A percentile compares a stretch with the other conserved stretches of the same genome.
These are phyloP conservation scores for Pseudocercospora crystallina DNA, from an alignment of 2,329 filamentous ascomycete species.

Conservation along the genomic window DNA sequence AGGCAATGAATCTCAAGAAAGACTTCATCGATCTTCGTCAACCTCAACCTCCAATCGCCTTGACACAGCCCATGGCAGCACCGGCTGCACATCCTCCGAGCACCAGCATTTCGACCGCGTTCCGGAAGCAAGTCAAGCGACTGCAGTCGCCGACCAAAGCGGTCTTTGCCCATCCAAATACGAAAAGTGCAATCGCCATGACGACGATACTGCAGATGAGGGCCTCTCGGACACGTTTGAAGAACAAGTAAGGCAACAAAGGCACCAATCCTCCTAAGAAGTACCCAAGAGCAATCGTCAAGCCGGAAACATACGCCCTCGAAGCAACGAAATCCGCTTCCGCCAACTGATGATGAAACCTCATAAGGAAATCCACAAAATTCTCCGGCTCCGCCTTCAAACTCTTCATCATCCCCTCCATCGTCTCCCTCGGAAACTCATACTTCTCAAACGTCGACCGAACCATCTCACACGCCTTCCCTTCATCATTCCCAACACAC, in stretches of 20 bases:
- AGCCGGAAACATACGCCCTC: conserved; percentile 49
- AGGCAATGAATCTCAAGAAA: conserved; percentile 1
- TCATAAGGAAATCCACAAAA: conserved; percentile 61
- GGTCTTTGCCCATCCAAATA: conserved; percentile 54
- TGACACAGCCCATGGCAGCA: conserved; percentile 64
- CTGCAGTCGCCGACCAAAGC: conserved; percentile 48
- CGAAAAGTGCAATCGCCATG: conserved; percentile 49
- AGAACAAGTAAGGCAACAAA: conserved; percentile 54
- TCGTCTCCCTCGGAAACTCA: conserved; percentile 46
- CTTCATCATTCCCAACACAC: conserved; percentile 44
- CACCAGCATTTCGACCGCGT: conserved; percentile 63
- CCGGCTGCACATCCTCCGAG: conserved; percentile 66
- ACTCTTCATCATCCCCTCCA: conserved; percentile 51
- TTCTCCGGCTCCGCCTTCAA: conserved; percentile 50
- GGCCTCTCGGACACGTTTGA: conserved; percentile 40
- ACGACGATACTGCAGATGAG: conserved; percentile 54
- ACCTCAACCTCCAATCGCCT: conserved; percentile 47
- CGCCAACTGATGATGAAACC: conserved; percentile 55
- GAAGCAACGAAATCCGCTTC: conserved; percentile 38
- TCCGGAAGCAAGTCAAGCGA: conserved; percentile 54
- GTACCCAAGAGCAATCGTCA: conserved; percentile 42
- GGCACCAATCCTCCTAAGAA: conserved; percentile 45
- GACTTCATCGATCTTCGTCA: neutral
- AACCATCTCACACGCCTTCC: conserved; percentile 41
- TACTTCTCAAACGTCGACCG: conserved; percentile 45